These are phyloP conservation scores for Eutypella sp. DNA, from an alignment of 2,329 filamentous ascomycete species.

Conservation along the genomic window DNA sequence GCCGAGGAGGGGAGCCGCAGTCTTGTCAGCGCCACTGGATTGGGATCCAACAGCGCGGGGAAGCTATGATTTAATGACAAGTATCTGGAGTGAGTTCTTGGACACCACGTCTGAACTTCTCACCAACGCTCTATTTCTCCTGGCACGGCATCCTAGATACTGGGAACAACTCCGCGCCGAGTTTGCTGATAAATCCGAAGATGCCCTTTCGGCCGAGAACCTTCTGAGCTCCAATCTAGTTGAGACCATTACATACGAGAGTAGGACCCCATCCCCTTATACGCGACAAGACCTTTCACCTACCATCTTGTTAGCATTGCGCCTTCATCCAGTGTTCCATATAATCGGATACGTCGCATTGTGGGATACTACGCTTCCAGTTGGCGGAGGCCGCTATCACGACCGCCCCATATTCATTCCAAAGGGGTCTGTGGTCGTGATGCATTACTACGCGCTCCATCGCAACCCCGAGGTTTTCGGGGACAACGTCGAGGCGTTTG, in stretches of 20 bases:
- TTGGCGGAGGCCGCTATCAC: constrained; percentile 4
- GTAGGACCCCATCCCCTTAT: constrained; percentile 1
- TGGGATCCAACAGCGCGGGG: too few relatives aligned
- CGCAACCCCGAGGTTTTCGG: constrained; percentile 9
- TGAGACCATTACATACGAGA: constrained; percentile 6
- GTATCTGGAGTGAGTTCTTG: too few relatives aligned
- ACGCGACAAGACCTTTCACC: neutral
- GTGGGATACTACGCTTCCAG: constrained; percentile 6
- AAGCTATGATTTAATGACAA: too few relatives aligned
- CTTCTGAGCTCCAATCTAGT: constrained; percentile 3
- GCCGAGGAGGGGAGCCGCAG: too few relatives aligned
- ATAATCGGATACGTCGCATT: constrained; percentile 5
- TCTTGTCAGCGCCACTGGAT: too few relatives aligned
- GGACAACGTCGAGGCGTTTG: constrained; percentile 8
- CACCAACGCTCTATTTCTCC: constrained; percentile 6
- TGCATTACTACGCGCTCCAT: constrained; percentile 8
- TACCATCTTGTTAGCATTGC: constrained; percentile 5
- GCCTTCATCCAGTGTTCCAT: constrained; percentile 9
- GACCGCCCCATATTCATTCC: constrained; percentile 6
- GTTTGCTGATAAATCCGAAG: constrained; percentile 2
- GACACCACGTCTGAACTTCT: constrained; percentile 11
- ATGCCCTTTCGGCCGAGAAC: neutral
- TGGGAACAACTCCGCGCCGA: constrained; percentile 9
- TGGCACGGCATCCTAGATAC: constrained; percentile 6
- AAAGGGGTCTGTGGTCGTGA: constrained; percentile 5